These are phyloP conservation scores for Pichia sp. DNA, from an alignment of 1,139 yeast species.

Conservation along the genomic window DNA sequence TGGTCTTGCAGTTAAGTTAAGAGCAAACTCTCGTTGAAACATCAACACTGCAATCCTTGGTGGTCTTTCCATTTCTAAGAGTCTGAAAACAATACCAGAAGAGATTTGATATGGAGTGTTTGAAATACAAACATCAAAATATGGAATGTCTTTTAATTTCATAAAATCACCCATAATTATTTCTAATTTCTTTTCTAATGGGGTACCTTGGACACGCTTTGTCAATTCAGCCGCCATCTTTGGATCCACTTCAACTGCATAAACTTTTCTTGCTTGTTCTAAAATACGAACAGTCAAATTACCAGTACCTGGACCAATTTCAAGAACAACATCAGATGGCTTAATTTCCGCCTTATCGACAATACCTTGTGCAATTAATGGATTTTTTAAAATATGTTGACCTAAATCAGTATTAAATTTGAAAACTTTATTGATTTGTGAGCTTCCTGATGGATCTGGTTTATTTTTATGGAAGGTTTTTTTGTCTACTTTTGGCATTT, in stretches of 20 bases:
- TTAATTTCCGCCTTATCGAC: conserved; percentile 92
- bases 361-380: conserved; percentile 94
- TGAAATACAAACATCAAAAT: conserved; percentile 91
- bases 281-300: conserved; percentile 87
- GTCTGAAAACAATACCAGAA: conserved; percentile 89
- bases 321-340: conserved; percentile 88
- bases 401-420: conserved; percentile 95
- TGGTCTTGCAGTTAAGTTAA: conserved; percentile 88
- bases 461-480: conserved; percentile 41
- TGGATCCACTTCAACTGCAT: conserved; percentile 98
- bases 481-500: conserved; percentile 48
- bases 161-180: conserved; percentile 92
- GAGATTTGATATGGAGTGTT: conserved; percentile 98
- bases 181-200: conserved; percentile 84
- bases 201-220: conserved; percentile 95
- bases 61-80: conserved; percentile 85
- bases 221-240: conserved; percentile 99
- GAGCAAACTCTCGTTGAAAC: conserved; percentile 97
- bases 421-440: conserved; percentile 74
- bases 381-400: conserved; percentile 94
- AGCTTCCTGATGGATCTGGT: conserved; percentile 45
- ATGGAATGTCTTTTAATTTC: conserved; percentile 85
- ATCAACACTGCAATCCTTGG: conserved; percentile 92
- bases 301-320: conserved; percentile 99
- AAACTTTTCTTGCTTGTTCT: conserved; percentile 85